Base-by-base conservation (phyloP, 2,329 filamentous ascomycete genomes). In the Fusarium coicis region DNA sequence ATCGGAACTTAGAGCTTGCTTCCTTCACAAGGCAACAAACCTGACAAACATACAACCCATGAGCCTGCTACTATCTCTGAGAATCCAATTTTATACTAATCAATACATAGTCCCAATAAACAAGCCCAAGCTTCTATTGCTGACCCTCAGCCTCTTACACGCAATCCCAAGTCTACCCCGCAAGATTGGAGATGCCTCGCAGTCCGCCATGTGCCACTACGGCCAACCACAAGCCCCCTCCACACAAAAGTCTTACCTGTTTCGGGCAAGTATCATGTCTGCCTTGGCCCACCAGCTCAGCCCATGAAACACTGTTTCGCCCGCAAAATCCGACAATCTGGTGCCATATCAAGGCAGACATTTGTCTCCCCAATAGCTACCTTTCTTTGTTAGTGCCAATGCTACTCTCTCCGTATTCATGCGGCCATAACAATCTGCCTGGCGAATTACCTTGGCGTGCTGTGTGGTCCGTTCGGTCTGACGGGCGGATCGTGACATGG, bases 141-240 rank as follows among this genome's bases (percentile, higher is more conserved):
- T 54, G 34, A n/a, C 19, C 34, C 50, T 57, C 23, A 37, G 42
- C 54, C 54, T 28, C 54, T 49, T 49, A 57, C 40, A 57, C 54
- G n/a, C 54, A 47, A 49, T 55, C 30, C 30, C 16, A 21, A 12
- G 46, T 50, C 32, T 54, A 59, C 63, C 63, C 66, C 63, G 66
- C 40, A 66, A 57, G 32, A 21, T 46, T 54, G 44, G 39, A 50
- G 61, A 57, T 50, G 55, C 55, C 55, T 57, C 42, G 55, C 55
- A 49, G 55, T 57, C 32, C 15, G 55, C 55, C 55, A 47, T 57
- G 55, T 14, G 55, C 42, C 39, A 56, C 53, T 56, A 56, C 53
- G 28, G 28, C 37, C 28, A 44, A 56, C 53, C 53, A 56, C 37
- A 46, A 32, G 26, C 26, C 21, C 26, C 21, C 21, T 55, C 15